Evolutionary conservation across 495 filamentous ascomycete species (phyloP).

Genomic region (Aspergillus avenaceus): DNA sequence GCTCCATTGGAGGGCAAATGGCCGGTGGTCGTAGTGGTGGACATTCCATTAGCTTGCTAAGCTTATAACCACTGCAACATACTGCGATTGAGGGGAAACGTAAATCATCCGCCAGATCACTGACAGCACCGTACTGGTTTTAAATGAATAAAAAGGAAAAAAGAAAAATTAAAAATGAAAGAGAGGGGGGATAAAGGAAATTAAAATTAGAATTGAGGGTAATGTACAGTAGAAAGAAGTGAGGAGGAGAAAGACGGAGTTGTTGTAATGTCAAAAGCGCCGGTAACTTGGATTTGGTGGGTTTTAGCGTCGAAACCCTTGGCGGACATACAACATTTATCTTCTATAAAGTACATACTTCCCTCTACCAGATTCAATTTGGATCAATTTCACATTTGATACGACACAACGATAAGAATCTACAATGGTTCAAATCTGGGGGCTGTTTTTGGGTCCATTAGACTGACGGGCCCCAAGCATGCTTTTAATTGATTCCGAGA

Average conservation of each 20-base stretch:
- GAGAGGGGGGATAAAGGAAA: not conserved
- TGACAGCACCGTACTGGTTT: too few relatives aligned
- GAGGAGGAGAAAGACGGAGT: too few relatives aligned
- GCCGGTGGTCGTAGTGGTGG: slow-evolving; percentile 27
- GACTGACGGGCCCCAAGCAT: not conserved
- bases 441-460: not conserved
- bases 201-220: not conserved
- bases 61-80: slow-evolving; percentile 24
- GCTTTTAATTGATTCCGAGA: not conserved
- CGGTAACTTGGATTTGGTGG: too few relatives aligned
- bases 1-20: slow-evolving; percentile 39
- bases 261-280: too few relatives aligned
- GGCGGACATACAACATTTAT: too few relatives aligned
- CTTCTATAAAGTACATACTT: too few relatives aligned
- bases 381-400: too few relatives aligned
- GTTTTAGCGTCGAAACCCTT: too few relatives aligned
- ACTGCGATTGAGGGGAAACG: slow-evolving; percentile 18
- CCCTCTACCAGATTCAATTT: too few relatives aligned
- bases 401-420: too few relatives aligned
- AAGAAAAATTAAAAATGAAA: not conserved
- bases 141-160: not conserved
- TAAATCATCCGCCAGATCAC: slow-evolving; percentile 9
- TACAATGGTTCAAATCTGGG: too few relatives aligned
- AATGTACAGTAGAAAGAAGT: not conserved
- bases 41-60: slow-evolving; percentile 39